Conservation (phyloP, 2,329 filamentous ascomycete species). For the Metarhizium sp. region DNA sequence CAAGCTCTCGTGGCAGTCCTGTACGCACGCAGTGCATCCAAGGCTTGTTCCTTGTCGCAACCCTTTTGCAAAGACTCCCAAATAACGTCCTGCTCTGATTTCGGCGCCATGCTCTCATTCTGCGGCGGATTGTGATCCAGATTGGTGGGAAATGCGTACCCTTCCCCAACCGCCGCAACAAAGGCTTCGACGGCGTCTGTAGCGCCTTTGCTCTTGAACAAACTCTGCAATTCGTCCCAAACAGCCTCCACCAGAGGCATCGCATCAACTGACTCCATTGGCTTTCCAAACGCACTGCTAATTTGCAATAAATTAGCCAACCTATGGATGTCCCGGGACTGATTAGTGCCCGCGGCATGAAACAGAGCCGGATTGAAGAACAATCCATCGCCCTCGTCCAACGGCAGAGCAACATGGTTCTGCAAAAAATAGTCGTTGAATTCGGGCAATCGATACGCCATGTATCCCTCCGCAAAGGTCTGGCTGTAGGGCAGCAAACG, state of each 20-base stretch:
- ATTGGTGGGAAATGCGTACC: slow-evolving; percentile 55
- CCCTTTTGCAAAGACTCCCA: slow-evolving; percentile 30
- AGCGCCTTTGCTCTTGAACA: slow-evolving; percentile 25
- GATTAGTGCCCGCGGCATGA: slow-evolving; percentile 53
- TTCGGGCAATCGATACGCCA: slow-evolving; percentile 35
- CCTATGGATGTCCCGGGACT: slow-evolving; percentile 34
- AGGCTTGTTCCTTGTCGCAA: slow-evolving; percentile 27
- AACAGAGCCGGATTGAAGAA: slow-evolving; percentile 57
- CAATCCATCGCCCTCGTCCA: slow-evolving; percentile 47
- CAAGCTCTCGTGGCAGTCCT: slow-evolving; percentile 24
- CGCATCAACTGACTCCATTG: slow-evolving; percentile 52
- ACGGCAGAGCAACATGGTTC: slow-evolving; percentile 40
- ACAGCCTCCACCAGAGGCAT: slow-evolving; percentile 34
- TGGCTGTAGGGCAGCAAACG: too few relatives aligned
- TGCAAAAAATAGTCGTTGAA: slow-evolving; percentile 46
- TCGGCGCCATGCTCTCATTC: slow-evolving; percentile 48
- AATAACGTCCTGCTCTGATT: slow-evolving; percentile 47
- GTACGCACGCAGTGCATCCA: slow-evolving; percentile 26
- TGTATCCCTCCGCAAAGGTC: too few relatives aligned
- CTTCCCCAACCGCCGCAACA: slow-evolving; percentile 42
- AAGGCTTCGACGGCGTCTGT: slow-evolving; percentile 35
- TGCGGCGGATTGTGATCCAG: slow-evolving; percentile 46
- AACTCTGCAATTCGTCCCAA: slow-evolving; percentile 29
- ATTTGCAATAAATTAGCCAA: slow-evolving; percentile 55
- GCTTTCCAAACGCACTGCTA: slow-evolving; percentile 51